A percentile compares a stretch with the other conserved stretches of the same genome.
These are phyloP conservation scores for Tripterygium wilfordii DNA, from an alignment of 177 flowering plant genomes.

Conservation along the genomic window DNA sequence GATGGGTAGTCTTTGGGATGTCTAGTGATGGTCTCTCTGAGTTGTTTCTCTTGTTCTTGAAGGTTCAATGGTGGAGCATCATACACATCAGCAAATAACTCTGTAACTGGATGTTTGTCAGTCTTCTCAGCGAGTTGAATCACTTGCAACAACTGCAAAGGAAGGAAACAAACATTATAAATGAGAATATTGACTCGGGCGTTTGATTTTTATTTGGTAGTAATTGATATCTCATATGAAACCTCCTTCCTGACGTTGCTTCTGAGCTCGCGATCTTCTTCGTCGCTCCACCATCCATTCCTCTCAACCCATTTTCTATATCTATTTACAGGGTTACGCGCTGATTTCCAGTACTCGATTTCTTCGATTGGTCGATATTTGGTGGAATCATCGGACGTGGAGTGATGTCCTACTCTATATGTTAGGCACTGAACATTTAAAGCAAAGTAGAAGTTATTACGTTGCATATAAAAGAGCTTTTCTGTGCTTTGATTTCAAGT, in stretches of 20 bases:
- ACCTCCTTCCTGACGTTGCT: constrained; percentile 55
- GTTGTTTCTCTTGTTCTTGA: constrained; percentile 54
- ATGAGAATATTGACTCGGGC: neutral
- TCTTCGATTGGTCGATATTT: constrained; percentile 64
- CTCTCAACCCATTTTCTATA: constrained; percentile 59
- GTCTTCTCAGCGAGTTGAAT: constrained; percentile 69
- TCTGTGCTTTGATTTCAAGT: too few relatives aligned
- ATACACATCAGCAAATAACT: constrained; percentile 75
- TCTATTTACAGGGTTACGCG: constrained; percentile 48
- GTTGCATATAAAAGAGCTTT: neutral
- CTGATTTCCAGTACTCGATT: constrained; percentile 65
- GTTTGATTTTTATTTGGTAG: neutral
- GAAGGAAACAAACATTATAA: neutral
- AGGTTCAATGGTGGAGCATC: constrained; percentile 54
- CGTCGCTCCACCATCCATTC: constrained; percentile 73
- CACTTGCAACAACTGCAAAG: constrained; percentile 54
- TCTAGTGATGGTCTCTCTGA: constrained; percentile 43
- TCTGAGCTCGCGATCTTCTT: constrained; percentile 53
- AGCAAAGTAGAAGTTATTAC: neutral
- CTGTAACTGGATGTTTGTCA: constrained; percentile 58
- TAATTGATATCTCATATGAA: neutral
- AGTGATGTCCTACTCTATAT: constrained; percentile 79
- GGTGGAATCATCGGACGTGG: constrained; percentile 90
- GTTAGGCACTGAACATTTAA: constrained; percentile 49
- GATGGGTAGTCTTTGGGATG: constrained; percentile 60